phyloP scores from a whole-genome alignment of 2,329 filamentous ascomycete genomes.

The Colletotrichum australisinense region DNA sequence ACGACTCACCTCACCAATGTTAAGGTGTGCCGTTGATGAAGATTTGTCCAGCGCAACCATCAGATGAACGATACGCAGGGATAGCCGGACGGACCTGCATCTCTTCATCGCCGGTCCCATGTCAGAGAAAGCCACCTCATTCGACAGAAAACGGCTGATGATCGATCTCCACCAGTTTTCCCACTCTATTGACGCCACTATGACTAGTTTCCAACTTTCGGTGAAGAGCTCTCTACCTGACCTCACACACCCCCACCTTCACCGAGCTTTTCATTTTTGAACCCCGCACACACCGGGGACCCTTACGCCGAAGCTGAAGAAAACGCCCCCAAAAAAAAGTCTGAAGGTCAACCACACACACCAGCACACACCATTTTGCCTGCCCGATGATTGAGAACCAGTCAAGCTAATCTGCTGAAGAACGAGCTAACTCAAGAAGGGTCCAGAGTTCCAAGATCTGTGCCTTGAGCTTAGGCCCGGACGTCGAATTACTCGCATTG shows the following conservation, averaged over 20 bases:
- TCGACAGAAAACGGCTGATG: not conserved
- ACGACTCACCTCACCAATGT: not conserved
- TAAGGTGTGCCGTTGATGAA: not conserved
- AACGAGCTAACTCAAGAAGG: not conserved
- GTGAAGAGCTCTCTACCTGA: not conserved
- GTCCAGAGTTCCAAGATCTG: not conserved
- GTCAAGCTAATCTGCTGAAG: not conserved
- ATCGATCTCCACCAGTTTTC: not conserved
- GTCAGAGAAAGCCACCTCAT: not conserved
- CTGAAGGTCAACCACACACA: not conserved
- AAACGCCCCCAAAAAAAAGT: conserved; percentile 1
- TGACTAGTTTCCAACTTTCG: not conserved
- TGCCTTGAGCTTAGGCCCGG: not conserved
- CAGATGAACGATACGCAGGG: not conserved
- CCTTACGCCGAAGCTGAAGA: not conserved
- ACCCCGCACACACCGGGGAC: conserved; percentile 18
- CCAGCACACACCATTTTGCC: not conserved
- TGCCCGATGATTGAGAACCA: not conserved
- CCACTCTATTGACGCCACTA: not conserved
- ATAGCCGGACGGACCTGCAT: conserved; percentile 15
- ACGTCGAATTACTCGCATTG: not conserved
- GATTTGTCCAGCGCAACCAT: not conserved
- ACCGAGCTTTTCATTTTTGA: conserved; percentile 9
- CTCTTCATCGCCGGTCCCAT: not conserved
- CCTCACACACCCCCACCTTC: conserved; percentile 12